phyloP scores from a whole-genome alignment of 768 basidiomycete genomes.

The Agrocybe praecox region DNA sequence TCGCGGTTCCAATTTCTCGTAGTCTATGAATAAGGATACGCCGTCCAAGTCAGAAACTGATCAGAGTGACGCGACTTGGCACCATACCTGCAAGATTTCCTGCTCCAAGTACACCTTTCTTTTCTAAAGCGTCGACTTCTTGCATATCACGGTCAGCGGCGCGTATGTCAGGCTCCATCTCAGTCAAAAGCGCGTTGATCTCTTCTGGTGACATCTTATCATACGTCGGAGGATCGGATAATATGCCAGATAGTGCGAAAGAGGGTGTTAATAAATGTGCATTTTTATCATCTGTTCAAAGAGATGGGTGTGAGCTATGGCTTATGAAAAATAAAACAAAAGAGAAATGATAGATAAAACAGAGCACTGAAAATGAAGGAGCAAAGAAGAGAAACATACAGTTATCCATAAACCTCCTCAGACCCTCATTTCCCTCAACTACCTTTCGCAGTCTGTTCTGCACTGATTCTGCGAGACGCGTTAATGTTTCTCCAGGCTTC shows the following conservation, averaged over 20 bases:
- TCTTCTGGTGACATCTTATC: slow-evolving; percentile 68
- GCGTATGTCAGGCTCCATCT: slow-evolving; percentile 86
- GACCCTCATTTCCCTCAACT: slow-evolving; percentile 69
- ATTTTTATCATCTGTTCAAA: slow-evolving; percentile 68
- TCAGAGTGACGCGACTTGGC: slow-evolving; percentile 2
- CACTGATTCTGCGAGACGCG: slow-evolving; percentile 60
- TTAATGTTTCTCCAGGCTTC: slow-evolving; percentile 57
- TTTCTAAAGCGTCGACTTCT: slow-evolving; percentile 72
- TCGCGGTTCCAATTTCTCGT: slow-evolving; percentile 69
- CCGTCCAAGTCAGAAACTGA: neutral
- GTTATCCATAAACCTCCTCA: slow-evolving; percentile 73
- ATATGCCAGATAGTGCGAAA: slow-evolving; percentile 71
- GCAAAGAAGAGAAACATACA: slow-evolving; percentile 24
- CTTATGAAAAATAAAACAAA: slow-evolving; percentile 1
- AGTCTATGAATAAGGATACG: slow-evolving; percentile 41
- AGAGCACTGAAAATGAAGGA: neutral
- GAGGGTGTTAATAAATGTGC: slow-evolving; percentile 73
- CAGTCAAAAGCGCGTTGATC: slow-evolving; percentile 68
- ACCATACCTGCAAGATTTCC: slow-evolving; percentile 66
- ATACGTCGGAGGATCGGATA: slow-evolving; percentile 54
- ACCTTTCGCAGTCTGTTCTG: slow-evolving; percentile 57
- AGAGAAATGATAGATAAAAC: neutral
- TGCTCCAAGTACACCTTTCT: slow-evolving; percentile 70
- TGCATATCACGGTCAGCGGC: slow-evolving; percentile 81
- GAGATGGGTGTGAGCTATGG: neutral